Base-by-base conservation (phyloP, 2,329 filamentous ascomycete genomes). In the Paracoccidioides brasiliensis region DNA sequence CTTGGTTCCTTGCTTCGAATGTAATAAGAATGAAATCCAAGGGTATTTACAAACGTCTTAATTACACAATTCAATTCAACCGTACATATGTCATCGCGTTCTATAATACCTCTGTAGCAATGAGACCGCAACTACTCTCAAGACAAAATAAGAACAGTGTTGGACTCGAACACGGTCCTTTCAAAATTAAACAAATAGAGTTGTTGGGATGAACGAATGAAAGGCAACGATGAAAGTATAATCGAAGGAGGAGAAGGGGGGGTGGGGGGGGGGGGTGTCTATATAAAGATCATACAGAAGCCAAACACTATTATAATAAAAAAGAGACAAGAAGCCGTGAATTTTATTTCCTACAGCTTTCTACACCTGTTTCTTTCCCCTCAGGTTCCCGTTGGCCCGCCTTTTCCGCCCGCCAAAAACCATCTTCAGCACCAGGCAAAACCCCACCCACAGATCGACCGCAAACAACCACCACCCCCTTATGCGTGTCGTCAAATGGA, bases 401-500 rank as follows among this genome's bases (percentile, higher is more conserved):
- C 15, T 15, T 30, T 46, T 22, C 40, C 40, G 8, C 10, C 28
- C 50, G 30, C 28, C 38, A 33, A 41, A 42, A 6, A 22, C n/a
- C 33, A 15, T 43, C 28, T 15, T 52, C 38, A 52, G 3, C 14
- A 42, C 38, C 50, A 41, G 32, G 7, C 4, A 12, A 33, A 52
- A 42, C 7, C 50, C 50, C 5, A 14, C 14, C 50, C 37, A 41
- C 33, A 52, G 12, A 52, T 52, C 50, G 10, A 6, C 28, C 28
- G 8, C 38, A 41, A 52, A 52, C 50, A 52, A 15, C 50, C 22
- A 41, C 50, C 50, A 52, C 14, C 50, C 50, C 38, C 50, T 41
- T 42, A 52, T 33, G 37, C 22, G 28, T 5, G 50, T 30, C 37
- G 50, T n/a, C 38, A 41, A 9, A 9, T 15, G 14, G 32, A 85